A percentile compares a stretch with the other conserved stretches of the same genome.
phyloP scores from a whole-genome alignment of 176 grass and related monocot genomes.

The Lolium perenne region DNA sequence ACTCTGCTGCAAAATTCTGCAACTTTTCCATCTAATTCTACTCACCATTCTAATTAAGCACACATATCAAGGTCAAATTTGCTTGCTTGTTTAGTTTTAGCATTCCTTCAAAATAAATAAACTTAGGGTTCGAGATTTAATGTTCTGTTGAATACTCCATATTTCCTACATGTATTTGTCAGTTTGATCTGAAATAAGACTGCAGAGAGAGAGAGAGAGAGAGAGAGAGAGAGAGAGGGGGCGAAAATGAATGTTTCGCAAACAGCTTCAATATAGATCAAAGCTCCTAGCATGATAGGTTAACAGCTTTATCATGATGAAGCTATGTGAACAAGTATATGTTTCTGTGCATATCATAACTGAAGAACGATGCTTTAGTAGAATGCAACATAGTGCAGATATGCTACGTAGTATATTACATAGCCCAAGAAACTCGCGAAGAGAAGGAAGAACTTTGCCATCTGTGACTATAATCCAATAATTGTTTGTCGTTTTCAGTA shows the following conservation, averaged over 20 bases:
- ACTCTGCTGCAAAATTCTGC: background rate
- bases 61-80: conserved; percentile 3
- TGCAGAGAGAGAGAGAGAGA: background rate
- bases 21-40: conserved; percentile 6
- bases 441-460: background rate
- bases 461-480: background rate
- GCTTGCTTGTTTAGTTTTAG: conserved; percentile 17
- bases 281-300: background rate
- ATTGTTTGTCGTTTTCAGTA: background rate
- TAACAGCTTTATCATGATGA: conserved; percentile 2
- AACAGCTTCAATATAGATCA: conserved; percentile 4
- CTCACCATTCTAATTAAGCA: conserved; percentile 14
- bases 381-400: background rate
- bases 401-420: background rate
- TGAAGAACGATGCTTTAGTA: background rate
- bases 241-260: background rate
- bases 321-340: background rate
- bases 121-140: background rate
- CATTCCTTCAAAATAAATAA: background rate
- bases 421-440: background rate
- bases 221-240: background rate
- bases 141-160: background rate
- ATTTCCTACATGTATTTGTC: conserved; percentile 8
- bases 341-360: conserved; percentile 13
- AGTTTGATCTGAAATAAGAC: conserved; percentile 12